Percentiles rank a stretch among this genome's conserved stretches.
phyloP scores from a whole-genome alignment of 192 early-diverging fungal species.

The Allomyces javanicus region DNA sequence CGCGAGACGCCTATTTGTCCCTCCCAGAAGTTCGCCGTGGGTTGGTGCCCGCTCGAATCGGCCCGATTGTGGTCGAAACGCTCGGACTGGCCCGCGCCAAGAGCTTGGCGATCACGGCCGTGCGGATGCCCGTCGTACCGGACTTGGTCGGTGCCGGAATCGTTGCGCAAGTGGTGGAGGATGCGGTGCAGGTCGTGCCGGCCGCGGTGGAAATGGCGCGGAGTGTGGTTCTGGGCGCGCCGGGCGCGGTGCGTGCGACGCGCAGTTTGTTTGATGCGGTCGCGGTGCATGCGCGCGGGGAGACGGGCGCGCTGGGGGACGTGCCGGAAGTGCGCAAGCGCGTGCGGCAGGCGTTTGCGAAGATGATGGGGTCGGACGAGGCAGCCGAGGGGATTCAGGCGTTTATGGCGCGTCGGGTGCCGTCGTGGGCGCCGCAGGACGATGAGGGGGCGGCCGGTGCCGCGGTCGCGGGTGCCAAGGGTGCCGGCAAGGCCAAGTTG shows the following conservation, averaged over 20 bases:
- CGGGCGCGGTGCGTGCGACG: slow-evolving; percentile 8
- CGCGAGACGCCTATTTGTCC: slow-evolving; percentile 20
- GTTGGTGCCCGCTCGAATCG: slow-evolving; percentile 43
- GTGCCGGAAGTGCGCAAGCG: slow-evolving; percentile 5
- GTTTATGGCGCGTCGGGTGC: slow-evolving; percentile 25
- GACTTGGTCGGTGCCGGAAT: slow-evolving; percentile 16
- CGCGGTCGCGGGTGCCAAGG: not conserved
- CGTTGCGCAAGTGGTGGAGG: slow-evolving; percentile 11
- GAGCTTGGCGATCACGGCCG: slow-evolving; percentile 35
- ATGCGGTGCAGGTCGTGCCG: slow-evolving; percentile 17
- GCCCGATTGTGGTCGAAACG: slow-evolving; percentile 36
- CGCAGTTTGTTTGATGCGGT: not conserved
- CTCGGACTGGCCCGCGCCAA: slow-evolving; percentile 23
- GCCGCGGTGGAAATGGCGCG: slow-evolving; percentile 20
- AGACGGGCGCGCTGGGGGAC: slow-evolving; percentile 2
- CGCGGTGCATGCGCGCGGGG: slow-evolving; percentile 12
- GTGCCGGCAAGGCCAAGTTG: not conserved
- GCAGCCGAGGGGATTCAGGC: slow-evolving; percentile 34
- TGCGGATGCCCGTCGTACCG: slow-evolving; percentile 16
- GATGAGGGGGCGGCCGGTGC: slow-evolving; percentile 7
- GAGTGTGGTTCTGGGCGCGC: slow-evolving; percentile 21
- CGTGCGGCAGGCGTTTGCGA: slow-evolving; percentile 22
- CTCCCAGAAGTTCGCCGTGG: slow-evolving; percentile 39
- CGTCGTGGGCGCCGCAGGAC: slow-evolving; percentile 20
- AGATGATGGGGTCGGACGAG: slow-evolving; percentile 38